Evolutionary conservation across 2,329 filamentous ascomycete species (phyloP).

Genomic region (Ceratocystis smalleyi): DNA sequence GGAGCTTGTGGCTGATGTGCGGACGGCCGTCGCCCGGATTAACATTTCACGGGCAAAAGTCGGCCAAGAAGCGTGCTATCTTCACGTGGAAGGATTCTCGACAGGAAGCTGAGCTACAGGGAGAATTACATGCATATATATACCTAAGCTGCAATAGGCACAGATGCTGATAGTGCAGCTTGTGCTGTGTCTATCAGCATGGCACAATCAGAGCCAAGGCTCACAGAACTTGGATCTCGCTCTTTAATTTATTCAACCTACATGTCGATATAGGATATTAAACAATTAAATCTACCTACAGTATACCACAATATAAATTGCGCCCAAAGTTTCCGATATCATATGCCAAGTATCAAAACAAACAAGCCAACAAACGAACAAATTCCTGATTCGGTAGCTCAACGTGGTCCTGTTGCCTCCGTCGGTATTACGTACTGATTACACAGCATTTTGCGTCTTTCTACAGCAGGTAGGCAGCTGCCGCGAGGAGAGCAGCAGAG

Average conservation of each 20-base stretch:
- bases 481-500: conserved; percentile 15
- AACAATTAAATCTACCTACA: neutral
- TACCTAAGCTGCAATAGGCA: neutral
- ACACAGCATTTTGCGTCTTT: neutral
- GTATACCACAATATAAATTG: neutral
- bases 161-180: neutral
- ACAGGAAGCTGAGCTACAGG: conserved; percentile 7
- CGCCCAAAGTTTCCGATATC: neutral
- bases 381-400: neutral
- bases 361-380: neutral
- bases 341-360: neutral
- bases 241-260: neutral
- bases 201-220: conserved; percentile 1
- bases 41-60: conserved; percentile 5
- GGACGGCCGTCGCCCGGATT: conserved; percentile 37
- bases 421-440: neutral
- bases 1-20: conserved; percentile 36
- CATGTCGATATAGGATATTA: neutral
- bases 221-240: conserved; percentile 6
- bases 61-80: conserved; percentile 11
- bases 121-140: neutral
- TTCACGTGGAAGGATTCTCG: conserved; percentile 14
- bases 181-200: neutral
- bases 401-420: neutral
- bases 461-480: conserved; percentile 15